These are phyloP conservation scores for Cryptosporidium viatorum DNA, from an alignment of 169 alveolate species.

Conservation along the genomic window DNA sequence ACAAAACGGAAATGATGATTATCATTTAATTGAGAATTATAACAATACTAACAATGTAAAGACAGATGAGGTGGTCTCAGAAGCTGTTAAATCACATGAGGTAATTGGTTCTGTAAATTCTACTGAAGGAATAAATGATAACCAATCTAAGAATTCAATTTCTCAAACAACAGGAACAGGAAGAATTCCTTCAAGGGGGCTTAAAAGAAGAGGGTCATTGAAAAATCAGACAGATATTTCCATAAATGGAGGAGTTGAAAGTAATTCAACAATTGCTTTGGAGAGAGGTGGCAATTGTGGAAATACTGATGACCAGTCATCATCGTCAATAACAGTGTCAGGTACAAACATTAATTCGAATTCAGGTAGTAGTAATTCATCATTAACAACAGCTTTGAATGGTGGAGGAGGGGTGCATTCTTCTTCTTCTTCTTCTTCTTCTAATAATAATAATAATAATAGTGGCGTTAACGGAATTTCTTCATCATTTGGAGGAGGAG, in stretches of 20 bases:
- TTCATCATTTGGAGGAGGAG: background rate
- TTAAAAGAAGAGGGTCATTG: conserved; percentile 47
- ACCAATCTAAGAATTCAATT: background rate
- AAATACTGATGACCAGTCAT: background rate
- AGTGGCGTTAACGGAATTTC: background rate
- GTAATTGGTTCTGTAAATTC: background rate
- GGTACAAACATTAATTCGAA: background rate
- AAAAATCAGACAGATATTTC: conserved; percentile 9
- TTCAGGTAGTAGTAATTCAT: background rate
- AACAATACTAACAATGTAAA: background rate
- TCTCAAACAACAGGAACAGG: background rate
- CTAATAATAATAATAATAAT: background rate
- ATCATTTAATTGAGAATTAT: background rate
- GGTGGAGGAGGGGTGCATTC: background rate
- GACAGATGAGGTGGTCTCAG: background rate
- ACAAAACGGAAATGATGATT: conserved; percentile 49
- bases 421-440: too few relatives aligned
- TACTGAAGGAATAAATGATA: background rate
- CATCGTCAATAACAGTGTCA: background rate
- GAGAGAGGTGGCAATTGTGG: background rate
- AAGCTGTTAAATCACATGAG: background rate
- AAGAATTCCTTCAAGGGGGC: conserved; percentile 31
- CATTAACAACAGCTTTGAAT: background rate
- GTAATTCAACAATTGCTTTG: background rate
- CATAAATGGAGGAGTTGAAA: background rate